These are phyloP conservation scores for Ajuga chamaepitys DNA, from an alignment of 257 asterid genomes.

Conservation along the genomic window DNA sequence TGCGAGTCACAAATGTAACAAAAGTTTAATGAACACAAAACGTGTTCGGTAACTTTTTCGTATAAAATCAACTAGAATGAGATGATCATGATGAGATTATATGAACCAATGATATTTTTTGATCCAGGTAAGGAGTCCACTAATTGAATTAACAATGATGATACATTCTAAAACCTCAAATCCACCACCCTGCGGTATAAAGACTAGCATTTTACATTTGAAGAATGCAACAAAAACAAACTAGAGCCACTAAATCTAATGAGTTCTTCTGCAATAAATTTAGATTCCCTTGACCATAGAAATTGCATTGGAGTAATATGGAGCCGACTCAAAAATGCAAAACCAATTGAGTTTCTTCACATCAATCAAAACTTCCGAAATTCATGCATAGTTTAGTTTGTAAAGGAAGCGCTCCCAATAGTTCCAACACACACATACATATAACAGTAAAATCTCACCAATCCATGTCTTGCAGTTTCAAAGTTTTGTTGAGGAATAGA, in stretches of 20 bases:
- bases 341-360: conserved; percentile 6
- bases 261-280: not conserved
- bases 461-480: conserved; percentile 64
- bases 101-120: not conserved
- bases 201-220: not conserved
- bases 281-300: not conserved
- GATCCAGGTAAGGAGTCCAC: not conserved
- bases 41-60: no score
- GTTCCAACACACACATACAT: not conserved
- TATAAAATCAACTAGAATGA: no score
- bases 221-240: not conserved
- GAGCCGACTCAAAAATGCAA: not conserved
- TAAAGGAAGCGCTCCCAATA: not conserved
- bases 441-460: conserved; percentile 44
- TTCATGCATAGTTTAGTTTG: not conserved
- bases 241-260: not conserved
- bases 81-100: not conserved
- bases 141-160: not conserved
- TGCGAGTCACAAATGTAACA: not conserved
- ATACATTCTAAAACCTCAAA: not conserved
- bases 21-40: not conserved
- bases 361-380: not conserved
- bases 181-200: not conserved
- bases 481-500: conserved; percentile 60
- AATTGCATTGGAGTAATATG: conserved; percentile 1